A percentile compares a stretch with the other conserved stretches of the same genome.
These are phyloP conservation scores for Gymnopus androsaceus DNA, from an alignment of 1,284 basidiomycete genomes.

Conservation along the genomic window DNA sequence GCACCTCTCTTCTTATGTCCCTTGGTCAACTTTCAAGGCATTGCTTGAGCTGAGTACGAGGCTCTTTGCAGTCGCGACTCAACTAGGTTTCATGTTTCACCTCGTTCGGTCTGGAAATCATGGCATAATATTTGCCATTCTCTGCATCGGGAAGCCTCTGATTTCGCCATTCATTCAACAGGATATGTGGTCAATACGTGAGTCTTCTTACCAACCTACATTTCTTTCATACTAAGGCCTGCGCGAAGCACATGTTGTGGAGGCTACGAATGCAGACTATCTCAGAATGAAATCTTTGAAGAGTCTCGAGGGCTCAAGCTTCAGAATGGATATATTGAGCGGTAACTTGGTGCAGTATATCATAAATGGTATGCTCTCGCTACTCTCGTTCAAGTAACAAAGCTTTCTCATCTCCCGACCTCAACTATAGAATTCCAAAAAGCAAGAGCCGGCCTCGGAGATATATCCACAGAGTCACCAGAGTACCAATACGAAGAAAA, in stretches of 20 bases:
- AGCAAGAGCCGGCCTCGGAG: constrained; percentile 31
- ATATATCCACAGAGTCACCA: constrained; percentile 1
- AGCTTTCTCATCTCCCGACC: not conserved
- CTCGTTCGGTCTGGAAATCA: constrained; percentile 27
- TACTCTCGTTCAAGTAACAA: too few species aligned
- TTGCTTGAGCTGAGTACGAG: constrained; percentile 24
- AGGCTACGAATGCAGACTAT: constrained; percentile 15
- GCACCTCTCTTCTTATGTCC: constrained; percentile 18
- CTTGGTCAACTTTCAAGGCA: too few species aligned
- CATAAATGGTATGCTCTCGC: constrained; percentile 21
- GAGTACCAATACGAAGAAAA: constrained; percentile 4
- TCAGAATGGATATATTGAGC: constrained; percentile 27
- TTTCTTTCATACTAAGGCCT: not conserved
- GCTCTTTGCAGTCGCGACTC: constrained; percentile 23
- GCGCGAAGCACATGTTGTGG: constrained; percentile 12
- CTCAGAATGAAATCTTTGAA: constrained; percentile 24
- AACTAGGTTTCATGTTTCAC: constrained; percentile 29
- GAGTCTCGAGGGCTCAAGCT: constrained; percentile 12
- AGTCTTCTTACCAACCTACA: not conserved
- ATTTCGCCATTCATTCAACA: constrained; percentile 14
- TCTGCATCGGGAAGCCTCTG: constrained; percentile 31
- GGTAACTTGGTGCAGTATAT: constrained; percentile 28
- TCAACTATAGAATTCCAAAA: constrained; percentile 41
- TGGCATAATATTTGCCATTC: constrained; percentile 28
- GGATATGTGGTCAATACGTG: constrained; percentile 23